These are phyloP conservation scores for Ceratocystis variospora DNA, from an alignment of 2,329 filamentous ascomycete species.

Conservation along the genomic window DNA sequence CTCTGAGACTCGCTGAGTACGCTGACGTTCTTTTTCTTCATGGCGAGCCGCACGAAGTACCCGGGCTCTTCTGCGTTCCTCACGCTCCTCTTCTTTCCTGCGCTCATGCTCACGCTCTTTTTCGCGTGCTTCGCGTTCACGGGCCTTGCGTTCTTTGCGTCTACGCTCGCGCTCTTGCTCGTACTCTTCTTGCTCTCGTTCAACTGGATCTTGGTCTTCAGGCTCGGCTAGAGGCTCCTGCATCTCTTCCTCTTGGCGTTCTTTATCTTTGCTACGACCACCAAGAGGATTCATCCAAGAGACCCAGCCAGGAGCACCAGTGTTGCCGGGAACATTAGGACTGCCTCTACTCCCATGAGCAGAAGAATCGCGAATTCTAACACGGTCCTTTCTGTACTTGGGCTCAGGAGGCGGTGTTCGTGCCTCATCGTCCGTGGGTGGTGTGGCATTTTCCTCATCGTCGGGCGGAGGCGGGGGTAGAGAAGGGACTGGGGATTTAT, in stretches of 20 bases:
- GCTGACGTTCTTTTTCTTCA: constrained; percentile 18
- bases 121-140: constrained; percentile 11
- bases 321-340: neutral
- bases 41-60: constrained; percentile 8
- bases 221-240: neutral
- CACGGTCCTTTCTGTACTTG: constrained; percentile 58
- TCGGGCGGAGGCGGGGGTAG: constrained; percentile 29
- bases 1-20: constrained; percentile 31
- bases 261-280: constrained; percentile 26
- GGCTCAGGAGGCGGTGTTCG: constrained; percentile 40
- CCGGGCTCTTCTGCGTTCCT: constrained; percentile 9
- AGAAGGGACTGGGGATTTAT: constrained; percentile 16
- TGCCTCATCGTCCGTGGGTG: constrained; percentile 36
- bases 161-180: constrained; percentile 8
- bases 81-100: constrained; percentile 15
- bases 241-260: constrained; percentile 36
- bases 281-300: constrained; percentile 29
- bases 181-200: constrained; percentile 40
- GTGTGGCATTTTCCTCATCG: constrained; percentile 15
- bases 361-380: constrained; percentile 56
- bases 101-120: constrained; percentile 34
- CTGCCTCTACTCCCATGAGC: constrained; percentile 11
- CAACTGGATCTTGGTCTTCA: neutral
- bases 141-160: constrained; percentile 14
- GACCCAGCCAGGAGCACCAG: constrained; percentile 59